Evolutionary conservation across 1,284 basidiomycete species (phyloP).

Genomic region (Cutaneotrichosporon cyanovorans): DNA sequence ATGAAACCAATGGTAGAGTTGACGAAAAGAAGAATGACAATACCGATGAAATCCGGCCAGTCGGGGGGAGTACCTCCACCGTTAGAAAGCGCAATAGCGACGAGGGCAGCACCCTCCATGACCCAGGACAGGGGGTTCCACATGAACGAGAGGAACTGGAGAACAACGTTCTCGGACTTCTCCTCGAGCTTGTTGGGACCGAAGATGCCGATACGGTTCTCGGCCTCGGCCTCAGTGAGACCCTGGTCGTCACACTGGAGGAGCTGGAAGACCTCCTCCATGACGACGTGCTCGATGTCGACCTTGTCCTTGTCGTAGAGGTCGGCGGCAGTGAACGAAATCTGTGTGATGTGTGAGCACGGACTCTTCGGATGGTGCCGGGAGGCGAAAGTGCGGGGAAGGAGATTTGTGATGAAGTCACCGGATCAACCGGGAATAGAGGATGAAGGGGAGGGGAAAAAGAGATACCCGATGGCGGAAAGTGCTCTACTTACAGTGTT

Average conservation of each 20-base stretch:
- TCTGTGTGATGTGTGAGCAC: constrained; percentile 19
- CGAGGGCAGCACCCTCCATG: constrained; percentile 96
- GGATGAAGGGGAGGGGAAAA: neutral
- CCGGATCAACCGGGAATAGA: neutral
- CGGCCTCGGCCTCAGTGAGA: constrained; percentile 66
- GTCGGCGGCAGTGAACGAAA: constrained; percentile 49
- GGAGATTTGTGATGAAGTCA: too few species aligned
- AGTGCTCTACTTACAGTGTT: constrained; percentile 52
- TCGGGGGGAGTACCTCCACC: constrained; percentile 76
- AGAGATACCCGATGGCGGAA: neutral
- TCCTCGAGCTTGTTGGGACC: constrained; percentile 92
- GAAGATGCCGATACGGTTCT: constrained; percentile 83
- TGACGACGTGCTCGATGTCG: constrained; percentile 91
- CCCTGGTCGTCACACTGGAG: constrained; percentile 77
- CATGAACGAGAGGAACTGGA: constrained; percentile 91
- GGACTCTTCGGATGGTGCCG: too few species aligned
- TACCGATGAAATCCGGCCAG: constrained; percentile 97
- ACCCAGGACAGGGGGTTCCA: constrained; percentile 99
- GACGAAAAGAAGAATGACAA: constrained; percentile 81
- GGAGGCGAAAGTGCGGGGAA: too few species aligned
- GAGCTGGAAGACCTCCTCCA: constrained; percentile 94
- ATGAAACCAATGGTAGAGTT: constrained; percentile 98
- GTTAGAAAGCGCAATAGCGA: constrained; percentile 93
- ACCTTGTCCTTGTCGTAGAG: constrained; percentile 98
- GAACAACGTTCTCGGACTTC: constrained; percentile 63